Conservation (phyloP, 73 alveolate species). For the Tetrahymena elliotti region DNA sequence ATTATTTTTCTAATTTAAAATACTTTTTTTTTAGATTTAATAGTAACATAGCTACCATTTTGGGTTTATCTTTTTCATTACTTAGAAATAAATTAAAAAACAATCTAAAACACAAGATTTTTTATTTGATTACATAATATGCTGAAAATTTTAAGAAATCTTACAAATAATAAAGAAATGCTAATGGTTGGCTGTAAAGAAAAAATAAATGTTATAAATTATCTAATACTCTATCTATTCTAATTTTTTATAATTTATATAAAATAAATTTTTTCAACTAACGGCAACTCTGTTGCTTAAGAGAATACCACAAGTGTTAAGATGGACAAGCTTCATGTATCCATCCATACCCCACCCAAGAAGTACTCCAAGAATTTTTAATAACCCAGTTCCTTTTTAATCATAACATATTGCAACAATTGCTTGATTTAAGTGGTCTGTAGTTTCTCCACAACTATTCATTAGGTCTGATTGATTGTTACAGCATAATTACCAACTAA, state of each 20-base stretch:
- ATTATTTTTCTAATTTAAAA: too few relatives aligned
- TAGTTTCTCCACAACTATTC: slow-evolving; percentile 33
- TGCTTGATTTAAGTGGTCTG: slow-evolving; percentile 53
- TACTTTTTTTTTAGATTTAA: too few relatives aligned
- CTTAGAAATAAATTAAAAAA: too few relatives aligned
- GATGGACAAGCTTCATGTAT: slow-evolving; percentile 60
- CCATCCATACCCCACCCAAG: slow-evolving; percentile 96
- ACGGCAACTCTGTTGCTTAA: not conserved
- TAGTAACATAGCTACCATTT: too few relatives aligned
- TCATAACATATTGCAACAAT: slow-evolving; percentile 54
- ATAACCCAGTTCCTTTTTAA: slow-evolving; percentile 53
- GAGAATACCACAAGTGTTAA: slow-evolving; percentile 46
- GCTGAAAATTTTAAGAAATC: not conserved
- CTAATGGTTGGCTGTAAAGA: too few relatives aligned
- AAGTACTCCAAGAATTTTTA: slow-evolving; percentile 90
- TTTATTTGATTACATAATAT: too few relatives aligned
- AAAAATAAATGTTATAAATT: not conserved
- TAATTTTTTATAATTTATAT: not conserved
- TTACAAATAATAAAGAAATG: too few relatives aligned
- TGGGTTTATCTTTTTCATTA: too few relatives aligned
- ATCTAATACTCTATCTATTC: too few relatives aligned
- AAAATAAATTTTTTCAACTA: not conserved
- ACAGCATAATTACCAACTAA: slow-evolving; percentile 54
- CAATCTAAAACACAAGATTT: too few relatives aligned
- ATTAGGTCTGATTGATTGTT: slow-evolving; percentile 19